These are phyloP conservation scores for Sporothrix schenckii DNA, from an alignment of 2,329 filamentous ascomycete species.

Conservation along the genomic window DNA sequence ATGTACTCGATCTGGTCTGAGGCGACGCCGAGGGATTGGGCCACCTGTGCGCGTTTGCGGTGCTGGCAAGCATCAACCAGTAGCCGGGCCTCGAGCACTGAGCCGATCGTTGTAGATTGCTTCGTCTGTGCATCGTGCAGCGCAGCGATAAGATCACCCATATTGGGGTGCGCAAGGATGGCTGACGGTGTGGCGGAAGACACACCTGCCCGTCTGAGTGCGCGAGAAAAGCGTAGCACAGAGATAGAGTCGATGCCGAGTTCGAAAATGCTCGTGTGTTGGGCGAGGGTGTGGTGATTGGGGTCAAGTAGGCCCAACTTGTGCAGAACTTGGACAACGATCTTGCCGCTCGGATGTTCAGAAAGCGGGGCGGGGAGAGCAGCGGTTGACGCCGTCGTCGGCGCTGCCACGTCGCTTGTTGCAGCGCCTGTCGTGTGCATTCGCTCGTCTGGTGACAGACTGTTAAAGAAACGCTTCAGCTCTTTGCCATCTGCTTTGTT, in stretches of 20 bases:
- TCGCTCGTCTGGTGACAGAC: constrained; percentile 62
- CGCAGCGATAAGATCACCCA: constrained; percentile 52
- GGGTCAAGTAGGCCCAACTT: constrained; percentile 53
- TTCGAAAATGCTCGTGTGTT: constrained; percentile 74
- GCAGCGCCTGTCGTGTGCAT: constrained; percentile 60
- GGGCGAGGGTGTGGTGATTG: constrained; percentile 49
- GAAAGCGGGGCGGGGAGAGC: neutral
- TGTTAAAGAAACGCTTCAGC: constrained; percentile 67
- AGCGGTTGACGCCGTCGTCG: constrained; percentile 34
- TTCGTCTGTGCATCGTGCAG: constrained; percentile 38
- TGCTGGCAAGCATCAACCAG: constrained; percentile 66
- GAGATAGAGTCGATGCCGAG: constrained; percentile 88
- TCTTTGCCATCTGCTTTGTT: constrained; percentile 82
- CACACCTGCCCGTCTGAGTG: constrained; percentile 67
- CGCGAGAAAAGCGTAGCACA: constrained; percentile 68
- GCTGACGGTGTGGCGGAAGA: constrained; percentile 65
- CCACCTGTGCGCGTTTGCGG: constrained; percentile 57
- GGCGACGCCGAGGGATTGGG: constrained; percentile 55
- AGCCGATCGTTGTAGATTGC: constrained; percentile 32
- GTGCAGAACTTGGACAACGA: constrained; percentile 49
- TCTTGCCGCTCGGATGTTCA: neutral
- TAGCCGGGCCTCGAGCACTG: constrained; percentile 58
- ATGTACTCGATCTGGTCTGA: constrained; percentile 68
- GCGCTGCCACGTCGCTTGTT: neutral
- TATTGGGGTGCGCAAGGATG: constrained; percentile 65